Percentiles rank a stretch among this genome's conserved stretches.
These are phyloP conservation scores for Acanthamoeba culbertsoni DNA, from an alignment of 208 protist species.

Conservation along the genomic window DNA sequence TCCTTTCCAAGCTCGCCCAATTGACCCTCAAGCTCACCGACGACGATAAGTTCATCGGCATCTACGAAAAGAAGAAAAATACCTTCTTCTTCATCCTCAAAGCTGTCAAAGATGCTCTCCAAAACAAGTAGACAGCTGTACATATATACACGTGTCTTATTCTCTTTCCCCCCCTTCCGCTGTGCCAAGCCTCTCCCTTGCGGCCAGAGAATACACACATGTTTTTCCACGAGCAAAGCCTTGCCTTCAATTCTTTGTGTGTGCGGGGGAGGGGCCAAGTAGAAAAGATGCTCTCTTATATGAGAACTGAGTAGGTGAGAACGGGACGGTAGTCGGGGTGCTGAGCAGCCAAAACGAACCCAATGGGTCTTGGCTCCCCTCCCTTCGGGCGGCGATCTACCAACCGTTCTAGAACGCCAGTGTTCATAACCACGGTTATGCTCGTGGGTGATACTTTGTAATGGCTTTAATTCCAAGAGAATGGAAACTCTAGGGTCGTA, in stretches of 20 bases:
- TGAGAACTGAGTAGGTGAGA: conserved; percentile 15
- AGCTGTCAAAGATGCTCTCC: conserved; percentile 46
- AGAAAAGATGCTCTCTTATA: too few species aligned
- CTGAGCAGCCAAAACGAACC: too few species aligned
- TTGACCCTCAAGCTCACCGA: conserved; percentile 57
- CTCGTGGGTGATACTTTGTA: too few species aligned
- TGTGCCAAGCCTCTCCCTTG: too few species aligned
- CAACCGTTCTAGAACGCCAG: too few species aligned
- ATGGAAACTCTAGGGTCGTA: neutral
- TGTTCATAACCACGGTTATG: too few species aligned
- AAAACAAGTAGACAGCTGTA: conserved; percentile 48
- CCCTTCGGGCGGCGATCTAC: too few species aligned
- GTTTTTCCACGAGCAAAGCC: too few species aligned
- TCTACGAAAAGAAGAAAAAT: conserved; percentile 65
- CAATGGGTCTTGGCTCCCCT: too few species aligned
- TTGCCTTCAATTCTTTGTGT: too few species aligned
- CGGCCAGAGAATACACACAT: too few species aligned
- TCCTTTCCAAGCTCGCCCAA: conserved; percentile 54
- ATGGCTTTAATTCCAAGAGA: neutral
- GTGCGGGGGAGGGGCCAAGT: too few species aligned
- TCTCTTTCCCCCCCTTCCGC: neutral
- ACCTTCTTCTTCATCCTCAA: conserved; percentile 60
- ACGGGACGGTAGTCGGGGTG: neutral
- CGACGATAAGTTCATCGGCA: conserved; percentile 59
- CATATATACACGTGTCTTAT: neutral